Percentiles rank a stretch among this genome's conserved stretches.
phyloP scores from a whole-genome alignment of 2,329 filamentous ascomycete species.

The Botryotinia convoluta region DNA sequence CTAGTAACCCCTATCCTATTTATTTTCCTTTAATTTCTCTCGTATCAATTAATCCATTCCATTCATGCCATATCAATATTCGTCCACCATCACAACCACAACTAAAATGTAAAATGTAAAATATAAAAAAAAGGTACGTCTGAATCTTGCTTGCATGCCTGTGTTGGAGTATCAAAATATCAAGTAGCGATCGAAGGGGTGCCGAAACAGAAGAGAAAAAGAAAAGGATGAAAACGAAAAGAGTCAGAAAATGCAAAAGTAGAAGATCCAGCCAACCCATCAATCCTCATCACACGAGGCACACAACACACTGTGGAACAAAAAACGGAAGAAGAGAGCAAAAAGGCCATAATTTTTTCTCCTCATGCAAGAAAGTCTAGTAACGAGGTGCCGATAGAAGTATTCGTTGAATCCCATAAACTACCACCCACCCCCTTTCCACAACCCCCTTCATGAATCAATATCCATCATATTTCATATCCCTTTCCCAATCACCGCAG shows the following conservation, averaged over 20 bases:
- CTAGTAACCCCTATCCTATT: not conserved
- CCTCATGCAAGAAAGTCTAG: slow-evolving; percentile 39
- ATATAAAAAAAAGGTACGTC: slow-evolving; percentile 33
- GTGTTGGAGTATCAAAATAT: not conserved
- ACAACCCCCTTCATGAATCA: slow-evolving; percentile 26
- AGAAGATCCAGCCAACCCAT: slow-evolving; percentile 38
- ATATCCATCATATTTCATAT: slow-evolving; percentile 28
- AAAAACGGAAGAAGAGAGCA: slow-evolving; percentile 38
- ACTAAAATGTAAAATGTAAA: not conserved
- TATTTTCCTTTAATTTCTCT: not conserved
- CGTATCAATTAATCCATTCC: not conserved
- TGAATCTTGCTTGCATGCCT: slow-evolving; percentile 33
- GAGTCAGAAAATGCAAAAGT: slow-evolving; percentile 25
- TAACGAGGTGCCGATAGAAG: slow-evolving; percentile 34
- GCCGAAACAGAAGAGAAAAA: not conserved
- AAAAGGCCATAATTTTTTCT: slow-evolving; percentile 33
- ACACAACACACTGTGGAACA: slow-evolving; percentile 18
- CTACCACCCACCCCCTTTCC: slow-evolving; percentile 1
- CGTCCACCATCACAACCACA: slow-evolving; percentile 27
- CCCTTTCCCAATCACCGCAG: slow-evolving; percentile 26
- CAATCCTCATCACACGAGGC: slow-evolving; percentile 9
- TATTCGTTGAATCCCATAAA: slow-evolving; percentile 26
- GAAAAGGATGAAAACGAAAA: slow-evolving; percentile 6
- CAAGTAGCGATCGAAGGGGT: not conserved
- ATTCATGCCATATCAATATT: slow-evolving; percentile 1